These are phyloP conservation scores for Paraphaeosphaeria minitans DNA, from an alignment of 2,329 filamentous ascomycete genomes.

Conservation along the genomic window DNA sequence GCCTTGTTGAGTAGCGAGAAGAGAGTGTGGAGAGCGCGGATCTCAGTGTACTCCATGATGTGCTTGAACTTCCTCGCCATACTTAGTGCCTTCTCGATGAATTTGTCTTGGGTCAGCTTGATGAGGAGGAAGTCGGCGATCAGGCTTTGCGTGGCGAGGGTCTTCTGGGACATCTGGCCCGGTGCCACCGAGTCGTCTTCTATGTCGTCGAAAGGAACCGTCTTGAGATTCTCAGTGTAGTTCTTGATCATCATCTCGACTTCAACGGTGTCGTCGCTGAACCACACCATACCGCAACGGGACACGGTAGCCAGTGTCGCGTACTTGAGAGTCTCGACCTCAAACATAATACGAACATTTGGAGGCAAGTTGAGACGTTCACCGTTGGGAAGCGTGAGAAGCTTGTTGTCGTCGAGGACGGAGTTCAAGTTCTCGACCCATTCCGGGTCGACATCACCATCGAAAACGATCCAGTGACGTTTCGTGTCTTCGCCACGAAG, in stretches of 20 bases:
- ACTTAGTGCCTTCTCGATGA: slow-evolving; percentile 77
- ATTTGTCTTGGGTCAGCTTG: slow-evolving; percentile 77
- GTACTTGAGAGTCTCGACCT: slow-evolving; percentile 97
- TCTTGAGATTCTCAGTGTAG: slow-evolving; percentile 83
- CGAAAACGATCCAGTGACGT: slow-evolving; percentile 99
- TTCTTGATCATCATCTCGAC: slow-evolving; percentile 90
- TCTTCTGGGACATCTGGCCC: slow-evolving; percentile 61
- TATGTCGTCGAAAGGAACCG: slow-evolving; percentile 87
- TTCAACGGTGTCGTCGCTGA: slow-evolving; percentile 96
- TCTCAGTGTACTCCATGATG: slow-evolving; percentile 97
- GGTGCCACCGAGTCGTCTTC: slow-evolving; percentile 84
- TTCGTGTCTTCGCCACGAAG: slow-evolving; percentile 95
- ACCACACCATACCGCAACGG: slow-evolving; percentile 99
- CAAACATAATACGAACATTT: slow-evolving; percentile 99
- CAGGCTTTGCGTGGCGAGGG: slow-evolving; percentile 76
- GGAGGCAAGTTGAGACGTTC: slow-evolving; percentile 92
- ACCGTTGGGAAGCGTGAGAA: slow-evolving; percentile 94
- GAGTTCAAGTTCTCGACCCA: slow-evolving; percentile 99
- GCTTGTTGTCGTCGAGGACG: slow-evolving; percentile 98
- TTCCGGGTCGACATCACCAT: slow-evolving; percentile 97
- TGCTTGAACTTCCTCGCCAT: slow-evolving; percentile 81
- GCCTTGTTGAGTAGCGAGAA: slow-evolving; percentile 96
- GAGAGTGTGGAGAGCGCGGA: slow-evolving; percentile 86
- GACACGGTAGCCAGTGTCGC: slow-evolving; percentile 98
- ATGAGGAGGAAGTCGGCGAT: slow-evolving; percentile 79